Evolutionary conservation across 495 filamentous ascomycete genomes (phyloP).

Genomic region (Penicillium nucicola): DNA sequence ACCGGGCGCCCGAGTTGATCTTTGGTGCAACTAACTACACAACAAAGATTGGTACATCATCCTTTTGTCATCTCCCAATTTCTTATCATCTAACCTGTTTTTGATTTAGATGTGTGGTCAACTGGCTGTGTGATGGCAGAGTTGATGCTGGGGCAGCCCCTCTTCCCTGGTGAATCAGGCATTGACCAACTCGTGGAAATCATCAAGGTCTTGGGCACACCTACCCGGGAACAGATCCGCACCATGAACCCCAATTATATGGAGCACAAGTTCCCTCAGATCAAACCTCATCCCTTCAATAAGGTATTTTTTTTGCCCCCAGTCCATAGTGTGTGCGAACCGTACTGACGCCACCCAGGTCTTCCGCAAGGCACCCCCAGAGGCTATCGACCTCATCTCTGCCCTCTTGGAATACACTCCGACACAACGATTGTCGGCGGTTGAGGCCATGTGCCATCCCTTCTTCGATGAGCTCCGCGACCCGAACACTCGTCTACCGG

Average conservation of each 20-base stretch:
- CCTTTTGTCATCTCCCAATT: constrained; percentile 4
- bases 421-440: constrained; percentile 86
- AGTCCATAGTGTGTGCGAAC: not conserved
- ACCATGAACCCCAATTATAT: constrained; percentile 99
- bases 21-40: constrained; percentile 99
- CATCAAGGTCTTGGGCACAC: constrained; percentile 98
- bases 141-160: constrained; percentile 95
- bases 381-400: constrained; percentile 94
- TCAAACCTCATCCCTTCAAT: constrained; percentile 98
- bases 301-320: constrained; percentile 64
- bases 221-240: constrained; percentile 96
- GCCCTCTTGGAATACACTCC: constrained; percentile 94
- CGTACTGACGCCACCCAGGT: constrained; percentile 53
- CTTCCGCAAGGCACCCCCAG: constrained; percentile 87
- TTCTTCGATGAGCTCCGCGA: constrained; percentile 98
- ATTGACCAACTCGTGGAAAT: constrained; percentile 99
- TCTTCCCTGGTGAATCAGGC: constrained; percentile 98
- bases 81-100: constrained; percentile 10
- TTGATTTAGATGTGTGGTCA: constrained; percentile 88
- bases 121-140: constrained; percentile 99
- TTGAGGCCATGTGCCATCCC: constrained; percentile 96
- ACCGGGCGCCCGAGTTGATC: constrained; percentile 95
- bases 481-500: constrained; percentile 80
- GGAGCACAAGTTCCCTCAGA: constrained; percentile 99
- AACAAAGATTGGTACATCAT: constrained; percentile 89